Evolutionary conservation across 2,329 filamentous ascomycete genomes (phyloP).

Genomic region (Fusarium buxicola): DNA sequence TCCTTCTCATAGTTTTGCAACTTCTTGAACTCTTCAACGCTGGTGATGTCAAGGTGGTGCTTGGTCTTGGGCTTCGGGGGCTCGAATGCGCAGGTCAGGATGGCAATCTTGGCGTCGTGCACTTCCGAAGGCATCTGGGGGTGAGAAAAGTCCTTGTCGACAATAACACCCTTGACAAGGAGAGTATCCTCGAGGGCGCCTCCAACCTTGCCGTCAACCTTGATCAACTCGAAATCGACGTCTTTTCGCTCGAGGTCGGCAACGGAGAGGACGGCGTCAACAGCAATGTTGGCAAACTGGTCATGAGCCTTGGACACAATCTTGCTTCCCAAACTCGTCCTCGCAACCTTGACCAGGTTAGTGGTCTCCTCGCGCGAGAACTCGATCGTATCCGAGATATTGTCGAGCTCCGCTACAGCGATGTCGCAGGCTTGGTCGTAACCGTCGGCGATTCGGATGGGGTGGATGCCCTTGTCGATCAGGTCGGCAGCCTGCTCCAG

Average conservation of each 20-base stretch:
- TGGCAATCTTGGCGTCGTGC: conserved; percentile 94
- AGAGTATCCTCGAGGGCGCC: conserved; percentile 92
- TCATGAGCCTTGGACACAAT: conserved; percentile 99
- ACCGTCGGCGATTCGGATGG: conserved; percentile 97
- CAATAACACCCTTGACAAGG: conserved; percentile 96
- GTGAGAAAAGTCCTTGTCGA: conserved; percentile 99
- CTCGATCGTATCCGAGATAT: conserved; percentile 89
- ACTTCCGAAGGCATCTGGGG: conserved; percentile 99
- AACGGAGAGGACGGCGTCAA: conserved; percentile 96
- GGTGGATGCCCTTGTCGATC: conserved; percentile 99
- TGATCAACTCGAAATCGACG: conserved; percentile 98
- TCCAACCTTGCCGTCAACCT: conserved; percentile 98
- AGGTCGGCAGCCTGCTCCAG: conserved; percentile 97
- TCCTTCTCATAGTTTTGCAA: conserved; percentile 94
- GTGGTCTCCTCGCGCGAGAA: conserved; percentile 83
- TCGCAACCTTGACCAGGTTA: conserved; percentile 94
- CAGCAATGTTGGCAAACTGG: conserved; percentile 96
- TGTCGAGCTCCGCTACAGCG: conserved; percentile 90
- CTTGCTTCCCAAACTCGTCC: conserved; percentile 96
- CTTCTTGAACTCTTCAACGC: conserved; percentile 98
- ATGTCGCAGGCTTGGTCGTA: conserved; percentile 99
- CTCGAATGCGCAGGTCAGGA: conserved; percentile 97
- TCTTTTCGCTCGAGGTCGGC: conserved; percentile 96
- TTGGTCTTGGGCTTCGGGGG: conserved; percentile 99
- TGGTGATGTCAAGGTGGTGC: conserved; percentile 98